phyloP scores from a whole-genome alignment of 371 early-diverging fungal genomes.

The Mycotypha africana region DNA sequence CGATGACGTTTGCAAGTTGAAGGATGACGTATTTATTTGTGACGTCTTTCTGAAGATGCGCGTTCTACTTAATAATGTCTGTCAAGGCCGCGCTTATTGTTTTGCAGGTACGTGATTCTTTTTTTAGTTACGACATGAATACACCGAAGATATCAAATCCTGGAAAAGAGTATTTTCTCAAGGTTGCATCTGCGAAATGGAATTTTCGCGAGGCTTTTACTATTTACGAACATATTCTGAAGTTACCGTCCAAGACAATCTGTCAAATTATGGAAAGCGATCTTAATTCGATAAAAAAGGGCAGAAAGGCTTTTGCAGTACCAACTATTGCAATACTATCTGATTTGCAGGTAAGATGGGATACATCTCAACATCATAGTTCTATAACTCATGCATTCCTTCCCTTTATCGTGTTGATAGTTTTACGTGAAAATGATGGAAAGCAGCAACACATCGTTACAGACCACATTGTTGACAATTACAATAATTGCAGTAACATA shows the following conservation, averaged over 20 bases:
- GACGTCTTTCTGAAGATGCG: neutral
- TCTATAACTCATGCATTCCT: slow-evolving; percentile 9
- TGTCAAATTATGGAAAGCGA: slow-evolving; percentile 10
- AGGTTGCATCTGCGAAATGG: slow-evolving; percentile 7
- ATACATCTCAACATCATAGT: slow-evolving; percentile 13
- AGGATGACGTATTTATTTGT: neutral
- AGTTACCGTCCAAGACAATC: slow-evolving; percentile 8
- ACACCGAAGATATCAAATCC: slow-evolving; percentile 7
- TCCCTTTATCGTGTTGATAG: slow-evolving; percentile 10
- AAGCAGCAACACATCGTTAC: slow-evolving; percentile 11
- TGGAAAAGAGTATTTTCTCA: slow-evolving; percentile 11
- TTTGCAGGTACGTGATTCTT: slow-evolving; percentile 2
- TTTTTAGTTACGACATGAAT: slow-evolving; percentile 4
- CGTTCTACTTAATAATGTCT: neutral
- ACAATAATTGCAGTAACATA: slow-evolving; percentile 9
- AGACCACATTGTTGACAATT: slow-evolving; percentile 6
- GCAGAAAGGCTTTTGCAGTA: slow-evolving; percentile 8
- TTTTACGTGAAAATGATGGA: slow-evolving; percentile 10
- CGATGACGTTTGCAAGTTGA: too few species aligned
- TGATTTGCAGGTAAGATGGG: slow-evolving; percentile 14
- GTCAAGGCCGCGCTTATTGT: neutral
- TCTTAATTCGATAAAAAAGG: slow-evolving; percentile 9
- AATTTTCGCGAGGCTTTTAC: slow-evolving; percentile 12
- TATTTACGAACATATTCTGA: slow-evolving; percentile 9
- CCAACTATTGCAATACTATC: slow-evolving; percentile 11